Evolutionary conservation across 306 rosid species (phyloP), one percentile per base, ranked within the genome.

Genomic region (Cucumis hystrix): DNA sequence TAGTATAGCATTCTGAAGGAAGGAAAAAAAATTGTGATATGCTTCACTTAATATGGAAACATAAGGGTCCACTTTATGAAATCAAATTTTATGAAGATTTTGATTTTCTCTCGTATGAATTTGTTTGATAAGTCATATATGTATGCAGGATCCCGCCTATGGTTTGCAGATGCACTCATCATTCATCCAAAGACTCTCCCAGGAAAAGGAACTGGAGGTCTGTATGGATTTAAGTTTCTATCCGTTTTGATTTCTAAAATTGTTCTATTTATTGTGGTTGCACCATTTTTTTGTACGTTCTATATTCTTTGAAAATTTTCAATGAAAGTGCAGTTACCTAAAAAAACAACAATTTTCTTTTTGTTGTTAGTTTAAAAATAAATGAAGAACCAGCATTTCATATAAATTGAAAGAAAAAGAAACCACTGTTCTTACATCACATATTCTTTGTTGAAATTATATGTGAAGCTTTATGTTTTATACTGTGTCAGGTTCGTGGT

Each of bases 131-230:
- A 70, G 47, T 45, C 55, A 5, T 59, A 52, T 65, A 25, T 78
- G 39, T 75, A 87, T 72, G 60, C 60, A 72, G 99, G 93, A 86
- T 65, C 86, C 75, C 60, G 84, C 79, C 73, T 92, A 79, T 52
- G 78, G 85, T 80, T 82, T 95, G 85, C 98, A 87, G 87, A 87
- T 91, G 82, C 99, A 95, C 85, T 92, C 99, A 35, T 90, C 99
- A 14, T 73, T 95, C 84, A 82, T 95, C 73, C 90, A 88, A 58
- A 89, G 99, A 83, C 97, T 95, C 82, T 88, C 91, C 75, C 97
- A 37, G 78, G 99, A 90, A 54, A 79, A 84, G 63, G 96, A 89
- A 80, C 82, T 92, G 83, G 91, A 91, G 99, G 99, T 95, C 80
- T 37, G 96, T 84, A 49, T 75, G 77, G 72, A 40, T 58, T 37